Evolutionary conservation across 495 filamentous ascomycete species (phyloP), one percentile per base, ranked within the genome.

Genomic region (Podospora tetraspora): DNA sequence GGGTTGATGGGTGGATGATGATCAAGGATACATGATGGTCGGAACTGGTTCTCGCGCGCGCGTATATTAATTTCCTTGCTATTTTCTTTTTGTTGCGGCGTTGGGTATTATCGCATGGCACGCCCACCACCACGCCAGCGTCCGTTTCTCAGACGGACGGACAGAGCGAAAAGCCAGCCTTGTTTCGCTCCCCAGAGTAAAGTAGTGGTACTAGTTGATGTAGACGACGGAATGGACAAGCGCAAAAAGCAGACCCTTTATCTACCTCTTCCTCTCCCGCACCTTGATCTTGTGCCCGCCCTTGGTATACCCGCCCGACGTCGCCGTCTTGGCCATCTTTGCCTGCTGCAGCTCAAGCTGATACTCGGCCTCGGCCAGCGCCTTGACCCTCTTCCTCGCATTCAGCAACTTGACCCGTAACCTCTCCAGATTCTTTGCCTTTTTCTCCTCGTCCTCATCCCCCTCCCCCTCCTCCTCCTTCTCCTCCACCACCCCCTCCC

Each of bases 271-370:
- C 72, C 93, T 84, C 82, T 92, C 90, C 63, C 88, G 80, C 22
- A 93, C 83, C 82, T 95, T 96, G 80, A 90, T 94, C 79, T 90
- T 94, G 75, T 90, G 83, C 16, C 93, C 92, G 30, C 86, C 78
- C 79, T 94, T 95, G 70, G 91, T 95, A 64, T 90, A 82, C 11
- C 93, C 92, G 57, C 90, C 90, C 9, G 92, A 83, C 3, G 86
- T 91, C 29, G 79, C 73, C 34, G 84, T 83, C 76, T 94, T 94
- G 60, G 87, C 88, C 93, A 97, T 84, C 70, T 79, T 80, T 6
- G 81, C 76, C 62, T 80, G 76, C 68, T 80, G 91, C 69, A 90
- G 74, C 63, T 94, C 94, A 66, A 98, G 78, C 77, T 91, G 88
- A 22, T 86, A 80, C 79, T 96, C 90, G 3, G 93, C 90, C 7